Evolutionary conservation across 2,329 filamentous ascomycete species (phyloP), one percentile per base, ranked within the genome.

Genomic region (Ciborinia camelliae): DNA sequence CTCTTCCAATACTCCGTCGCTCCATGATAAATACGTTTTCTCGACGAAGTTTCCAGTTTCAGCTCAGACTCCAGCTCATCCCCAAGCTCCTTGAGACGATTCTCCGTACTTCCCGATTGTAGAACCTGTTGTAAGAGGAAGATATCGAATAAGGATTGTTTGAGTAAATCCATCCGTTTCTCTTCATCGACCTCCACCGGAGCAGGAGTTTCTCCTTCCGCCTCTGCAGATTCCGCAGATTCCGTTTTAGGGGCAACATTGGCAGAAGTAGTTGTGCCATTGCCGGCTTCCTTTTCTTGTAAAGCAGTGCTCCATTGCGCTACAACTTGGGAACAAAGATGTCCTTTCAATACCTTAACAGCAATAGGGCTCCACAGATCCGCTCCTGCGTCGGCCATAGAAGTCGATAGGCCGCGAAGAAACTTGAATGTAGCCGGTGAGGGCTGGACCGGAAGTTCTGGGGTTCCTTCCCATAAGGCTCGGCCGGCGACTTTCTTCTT

Each of bases 301-400:
- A 71, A 48, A 45, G 37, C 68, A 1, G 68, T 67, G 26, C 10
- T 75, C 72, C 63, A 87, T 69, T 62, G 79, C 75, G 52, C 77
- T 75, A 10, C 73, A 1, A 94, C 74, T 57, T 82, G 77, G 50
- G 77, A 75, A 7, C 79, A 75, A 7, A 92, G 73, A 53, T 80
- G 75, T n/a, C 72, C 73, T 76, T 92, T 95, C 68, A 96, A 72
- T 0, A 80, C 79, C 0, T 71, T 71, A 1, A 93, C 84, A 0
- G 90, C 90, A 2, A 81, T 80, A 2, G 85, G 82, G 62, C 88
- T 92, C 93, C 93, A 98, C 3, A 97, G 76, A 74, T 97, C 94
- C 53, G 84, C 80, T 0, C 93, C 93, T 3, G 84, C 79, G 15
- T 82, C 79, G 4, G 83, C 83, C 91, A 97, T 96, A 6, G 82